A percentile compares a stretch with the other conserved stretches of the same genome.
Conservation (phyloP, 257 asterid genomes). For the Solanum microdontum region DNA sequence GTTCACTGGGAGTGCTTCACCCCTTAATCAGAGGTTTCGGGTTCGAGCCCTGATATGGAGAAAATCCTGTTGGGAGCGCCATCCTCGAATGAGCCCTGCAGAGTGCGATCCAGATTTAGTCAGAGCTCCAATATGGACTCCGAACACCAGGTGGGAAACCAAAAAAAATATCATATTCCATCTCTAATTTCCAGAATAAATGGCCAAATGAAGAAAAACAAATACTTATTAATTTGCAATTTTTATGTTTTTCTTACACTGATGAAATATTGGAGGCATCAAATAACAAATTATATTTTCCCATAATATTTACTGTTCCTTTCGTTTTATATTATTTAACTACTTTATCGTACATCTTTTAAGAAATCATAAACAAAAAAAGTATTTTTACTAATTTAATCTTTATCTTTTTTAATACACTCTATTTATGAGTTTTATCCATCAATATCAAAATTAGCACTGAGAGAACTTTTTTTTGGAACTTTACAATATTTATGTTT, state of each 20-base stretch:
- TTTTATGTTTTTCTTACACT: neutral
- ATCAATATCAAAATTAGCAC: neutral
- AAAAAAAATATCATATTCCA: neutral
- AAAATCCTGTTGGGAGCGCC: too few relatives aligned
- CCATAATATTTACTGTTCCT: neutral
- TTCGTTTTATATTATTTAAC: too few relatives aligned
- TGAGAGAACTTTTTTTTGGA: neutral
- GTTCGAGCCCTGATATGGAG: too few relatives aligned
- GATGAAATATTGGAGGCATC: neutral
- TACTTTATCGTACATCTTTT: neutral
- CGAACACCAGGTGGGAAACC: too few relatives aligned
- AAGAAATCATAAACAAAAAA: too few relatives aligned
- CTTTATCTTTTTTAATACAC: neutral
- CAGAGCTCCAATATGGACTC: too few relatives aligned
- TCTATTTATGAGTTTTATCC: neutral
- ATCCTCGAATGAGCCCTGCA: too few relatives aligned
- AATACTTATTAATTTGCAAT: neutral
- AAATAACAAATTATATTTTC: too few relatives aligned
- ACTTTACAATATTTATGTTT: neutral
- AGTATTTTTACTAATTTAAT: too few relatives aligned
- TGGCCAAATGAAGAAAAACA: neutral
- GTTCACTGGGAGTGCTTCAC: too few relatives aligned
- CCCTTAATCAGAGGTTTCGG: too few relatives aligned
- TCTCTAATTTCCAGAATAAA: neutral
- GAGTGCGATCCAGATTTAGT: too few relatives aligned